Evolutionary conservation across 805 yeast genomes (phyloP).

Genomic region (Kurtzmaniella cleridarum): DNA sequence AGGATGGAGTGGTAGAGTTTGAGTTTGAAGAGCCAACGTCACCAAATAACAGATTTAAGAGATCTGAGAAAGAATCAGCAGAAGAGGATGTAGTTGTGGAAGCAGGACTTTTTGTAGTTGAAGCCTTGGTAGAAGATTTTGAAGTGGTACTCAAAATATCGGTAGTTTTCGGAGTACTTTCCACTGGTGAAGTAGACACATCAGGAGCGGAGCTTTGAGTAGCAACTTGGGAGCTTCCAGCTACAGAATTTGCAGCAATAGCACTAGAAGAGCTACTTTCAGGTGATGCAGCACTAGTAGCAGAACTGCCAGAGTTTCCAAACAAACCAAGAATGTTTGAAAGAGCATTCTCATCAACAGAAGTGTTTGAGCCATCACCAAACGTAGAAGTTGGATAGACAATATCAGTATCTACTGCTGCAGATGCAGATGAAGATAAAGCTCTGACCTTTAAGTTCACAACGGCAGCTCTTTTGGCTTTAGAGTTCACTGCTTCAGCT

Average conservation of each 20-base stretch:
- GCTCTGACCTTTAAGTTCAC: conserved; percentile 1
- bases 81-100: background rate
- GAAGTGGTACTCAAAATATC: background rate
- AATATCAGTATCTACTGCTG: conserved; percentile 4
- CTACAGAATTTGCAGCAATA: conserved; percentile 4
- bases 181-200: background rate
- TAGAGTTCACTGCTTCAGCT: conserved; percentile 8
- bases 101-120: background rate
- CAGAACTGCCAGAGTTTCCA: too few species aligned
- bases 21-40: background rate
- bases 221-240: conserved; percentile 4
- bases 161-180: background rate
- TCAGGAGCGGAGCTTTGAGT: background rate
- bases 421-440: conserved; percentile 1
- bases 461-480: conserved; percentile 10
- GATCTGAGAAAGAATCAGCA: conserved; percentile 1
- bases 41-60: conserved; percentile 6
- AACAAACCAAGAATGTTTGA: conserved; percentile 1
- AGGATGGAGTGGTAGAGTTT: background rate
- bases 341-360: conserved; percentile 3
- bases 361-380: conserved; percentile 2
- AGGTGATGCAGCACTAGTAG: too few species aligned
- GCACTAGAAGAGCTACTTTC: too few species aligned
- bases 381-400: conserved; percentile 2
- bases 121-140: conserved; percentile 2